A percentile compares a stretch with the other conserved stretches of the same genome.
These are phyloP conservation scores for Pythium periplocum DNA, from an alignment of 352 stramenopile genomes.

Conservation along the genomic window DNA sequence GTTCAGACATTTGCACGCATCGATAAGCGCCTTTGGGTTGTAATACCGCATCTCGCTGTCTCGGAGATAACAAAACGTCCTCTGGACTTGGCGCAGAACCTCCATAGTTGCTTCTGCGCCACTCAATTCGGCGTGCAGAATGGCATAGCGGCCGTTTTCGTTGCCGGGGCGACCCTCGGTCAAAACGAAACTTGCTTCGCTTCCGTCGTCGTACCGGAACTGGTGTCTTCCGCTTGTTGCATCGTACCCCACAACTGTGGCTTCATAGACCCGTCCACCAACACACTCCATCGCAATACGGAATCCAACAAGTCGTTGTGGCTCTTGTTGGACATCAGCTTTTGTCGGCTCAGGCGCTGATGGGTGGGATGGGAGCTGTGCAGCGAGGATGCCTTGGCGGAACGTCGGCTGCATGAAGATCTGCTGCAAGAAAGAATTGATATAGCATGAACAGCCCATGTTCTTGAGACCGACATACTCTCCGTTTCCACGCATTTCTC, in stretches of 20 bases:
- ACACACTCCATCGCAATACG: slow-evolving; percentile 92
- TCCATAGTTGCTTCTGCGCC: slow-evolving; percentile 82
- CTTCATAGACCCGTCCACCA: slow-evolving; percentile 92
- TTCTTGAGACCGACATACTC: slow-evolving; percentile 96
- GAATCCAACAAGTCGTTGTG: slow-evolving; percentile 61
- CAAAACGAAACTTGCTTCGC: slow-evolving; percentile 85
- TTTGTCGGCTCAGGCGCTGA: slow-evolving; percentile 76
- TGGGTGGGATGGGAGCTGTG: slow-evolving; percentile 51
- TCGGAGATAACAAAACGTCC: slow-evolving; percentile 85
- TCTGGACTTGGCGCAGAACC: slow-evolving; percentile 84
- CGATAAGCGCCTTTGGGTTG: slow-evolving; percentile 85
- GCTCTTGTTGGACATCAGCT: slow-evolving; percentile 83
- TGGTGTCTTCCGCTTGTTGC: slow-evolving; percentile 64
- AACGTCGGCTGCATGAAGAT: slow-evolving; percentile 91
- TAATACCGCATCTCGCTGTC: slow-evolving; percentile 86
- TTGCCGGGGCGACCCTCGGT: slow-evolving; percentile 92
- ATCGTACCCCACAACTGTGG: slow-evolving; percentile 88
- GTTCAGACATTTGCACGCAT: slow-evolving; percentile 86
- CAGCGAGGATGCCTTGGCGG: slow-evolving; percentile 67
- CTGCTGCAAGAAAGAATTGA: slow-evolving; percentile 99
- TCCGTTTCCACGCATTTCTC: slow-evolving; percentile 73
- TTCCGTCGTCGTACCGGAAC: slow-evolving; percentile 86
- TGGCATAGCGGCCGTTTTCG: slow-evolving; percentile 94
- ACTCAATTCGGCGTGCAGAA: slow-evolving; percentile 71
- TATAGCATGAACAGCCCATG: slow-evolving; percentile 99